Conservation (phyloP, 352 stramenopile genomes). For the Phytophthora pseudosyringae region DNA sequence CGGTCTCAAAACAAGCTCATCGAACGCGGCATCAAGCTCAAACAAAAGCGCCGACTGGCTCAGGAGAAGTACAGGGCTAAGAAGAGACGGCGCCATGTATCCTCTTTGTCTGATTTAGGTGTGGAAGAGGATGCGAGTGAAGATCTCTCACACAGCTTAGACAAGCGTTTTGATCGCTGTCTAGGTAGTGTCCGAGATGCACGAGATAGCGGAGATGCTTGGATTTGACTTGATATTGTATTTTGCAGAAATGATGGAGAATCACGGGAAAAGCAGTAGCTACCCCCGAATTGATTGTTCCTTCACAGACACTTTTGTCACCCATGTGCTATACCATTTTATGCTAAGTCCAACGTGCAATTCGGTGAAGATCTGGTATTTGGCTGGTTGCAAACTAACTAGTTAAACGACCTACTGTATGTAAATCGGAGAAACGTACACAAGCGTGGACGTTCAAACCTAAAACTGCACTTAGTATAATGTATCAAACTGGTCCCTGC, state of each 20-base stretch:
- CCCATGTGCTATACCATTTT: not conserved
- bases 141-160: not conserved
- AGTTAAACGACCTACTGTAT: not conserved
- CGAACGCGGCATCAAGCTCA: not conserved
- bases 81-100: not conserved
- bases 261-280: not conserved
- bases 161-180: not conserved
- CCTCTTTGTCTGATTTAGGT: constrained; percentile 1
- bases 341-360: not conserved
- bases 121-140: not conserved
- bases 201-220: not conserved
- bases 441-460: no score
- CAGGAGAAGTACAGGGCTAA: not conserved
- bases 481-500: no score
- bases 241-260: not conserved
- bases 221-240: not conserved
- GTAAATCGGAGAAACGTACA: no score
- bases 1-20: no score
- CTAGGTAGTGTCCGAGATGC: not conserved
- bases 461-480: no score
- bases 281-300: not conserved
- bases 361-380: not conserved
- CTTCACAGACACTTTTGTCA: not conserved
- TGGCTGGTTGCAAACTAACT: not conserved
- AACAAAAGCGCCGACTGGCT: not conserved